Evolutionary conservation across 495 filamentous ascomycete species (phyloP).

Genomic region (Penicillium paradoxum): DNA sequence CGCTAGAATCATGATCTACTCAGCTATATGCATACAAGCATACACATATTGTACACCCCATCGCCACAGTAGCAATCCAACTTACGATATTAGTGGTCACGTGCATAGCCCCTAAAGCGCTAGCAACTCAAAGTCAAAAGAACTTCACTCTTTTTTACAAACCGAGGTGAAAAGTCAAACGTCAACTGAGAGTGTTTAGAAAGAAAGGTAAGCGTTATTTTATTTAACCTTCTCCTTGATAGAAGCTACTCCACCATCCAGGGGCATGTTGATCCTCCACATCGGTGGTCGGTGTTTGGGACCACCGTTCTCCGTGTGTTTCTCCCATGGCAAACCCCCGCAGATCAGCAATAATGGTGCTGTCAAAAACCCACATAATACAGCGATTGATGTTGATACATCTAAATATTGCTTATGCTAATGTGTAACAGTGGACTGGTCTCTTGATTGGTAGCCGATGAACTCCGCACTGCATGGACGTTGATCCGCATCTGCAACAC

Average conservation of each 20-base stretch:
- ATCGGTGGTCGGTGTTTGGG: slow-evolving; percentile 25
- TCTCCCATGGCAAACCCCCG: neutral
- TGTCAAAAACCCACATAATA: neutral
- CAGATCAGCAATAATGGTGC: neutral
- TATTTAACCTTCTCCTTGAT: neutral
- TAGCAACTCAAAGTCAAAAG: neutral
- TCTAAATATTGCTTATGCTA: neutral
- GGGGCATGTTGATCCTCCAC: slow-evolving; percentile 4
- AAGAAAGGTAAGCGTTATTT: neutral
- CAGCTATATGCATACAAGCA: too few relatives aligned
- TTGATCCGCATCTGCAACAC: slow-evolving; percentile 30
- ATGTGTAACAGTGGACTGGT: slow-evolving; percentile 2
- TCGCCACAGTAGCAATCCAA: neutral
- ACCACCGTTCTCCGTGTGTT: slow-evolving; percentile 17
- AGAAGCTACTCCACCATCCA: neutral
- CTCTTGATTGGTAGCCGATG: neutral
- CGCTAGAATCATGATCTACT: neutral
- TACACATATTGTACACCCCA: neutral
- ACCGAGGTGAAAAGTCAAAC: neutral
- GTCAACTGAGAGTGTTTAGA: neutral
- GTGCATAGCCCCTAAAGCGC: neutral
- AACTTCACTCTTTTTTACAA: neutral
- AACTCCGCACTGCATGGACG: slow-evolving; percentile 27
- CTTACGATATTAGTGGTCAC: neutral
- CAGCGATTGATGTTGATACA: neutral